Evolutionary conservation across 2,329 filamentous ascomycete genomes (phyloP).

Genomic region (Clonostachys byssicola): DNA sequence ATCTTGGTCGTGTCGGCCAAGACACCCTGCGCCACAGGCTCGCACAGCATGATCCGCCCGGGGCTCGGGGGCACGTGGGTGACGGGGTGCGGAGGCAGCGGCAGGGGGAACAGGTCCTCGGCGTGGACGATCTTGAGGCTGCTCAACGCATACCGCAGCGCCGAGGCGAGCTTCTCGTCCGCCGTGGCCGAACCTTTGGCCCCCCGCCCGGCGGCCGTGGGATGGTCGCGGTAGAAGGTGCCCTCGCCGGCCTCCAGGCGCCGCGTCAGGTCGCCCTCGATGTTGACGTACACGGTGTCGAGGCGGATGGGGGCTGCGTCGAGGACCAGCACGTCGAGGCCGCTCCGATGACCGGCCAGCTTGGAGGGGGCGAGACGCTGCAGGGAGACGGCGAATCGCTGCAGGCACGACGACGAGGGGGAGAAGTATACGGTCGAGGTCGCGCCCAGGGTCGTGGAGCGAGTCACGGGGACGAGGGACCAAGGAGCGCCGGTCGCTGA

Average conservation of each 20-base stretch:
- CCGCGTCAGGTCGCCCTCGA: constrained; percentile 76
- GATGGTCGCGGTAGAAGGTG: constrained; percentile 69
- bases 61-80: constrained; percentile 82
- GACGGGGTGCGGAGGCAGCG: constrained; percentile 78
- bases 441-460: constrained; percentile 61
- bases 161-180: constrained; percentile 56
- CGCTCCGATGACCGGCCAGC: constrained; percentile 64
- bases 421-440: constrained; percentile 79
- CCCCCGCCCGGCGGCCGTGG: constrained; percentile 31
- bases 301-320: constrained; percentile 77
- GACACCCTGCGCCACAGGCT: constrained; percentile 87
- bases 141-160: constrained; percentile 71
- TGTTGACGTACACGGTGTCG: constrained; percentile 80
- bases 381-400: constrained; percentile 72
- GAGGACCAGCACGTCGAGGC: constrained; percentile 79
- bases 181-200: constrained; percentile 25
- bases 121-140: constrained; percentile 74
- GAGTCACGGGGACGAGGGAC: constrained; percentile 77
- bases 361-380: constrained; percentile 74
- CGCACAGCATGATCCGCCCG: constrained; percentile 86
- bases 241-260: constrained; percentile 80
- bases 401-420: constrained; percentile 66
- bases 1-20: constrained; percentile 77
- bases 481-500: constrained; percentile 63
- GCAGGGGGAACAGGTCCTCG: constrained; percentile 74